These are phyloP conservation scores for Sporisorium graminicola DNA, from an alignment of 1,284 basidiomycete genomes.

Conservation along the genomic window DNA sequence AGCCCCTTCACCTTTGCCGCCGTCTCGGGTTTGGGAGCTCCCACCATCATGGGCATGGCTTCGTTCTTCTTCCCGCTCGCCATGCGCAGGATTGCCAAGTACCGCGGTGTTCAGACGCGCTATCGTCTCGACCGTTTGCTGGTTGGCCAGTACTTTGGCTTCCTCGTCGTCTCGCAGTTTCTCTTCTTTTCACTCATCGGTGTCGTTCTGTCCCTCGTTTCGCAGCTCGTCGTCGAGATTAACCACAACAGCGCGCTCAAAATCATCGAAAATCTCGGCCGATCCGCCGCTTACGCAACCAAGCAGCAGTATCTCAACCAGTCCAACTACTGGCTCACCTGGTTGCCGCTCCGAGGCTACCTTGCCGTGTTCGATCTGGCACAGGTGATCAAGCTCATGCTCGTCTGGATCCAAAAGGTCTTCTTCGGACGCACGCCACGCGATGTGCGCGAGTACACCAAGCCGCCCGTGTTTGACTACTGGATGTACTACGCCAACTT, in stretches of 20 bases:
- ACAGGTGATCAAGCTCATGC: conserved; percentile 89
- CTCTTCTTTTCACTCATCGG: conserved; percentile 68
- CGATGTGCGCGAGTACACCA: conserved; percentile 94
- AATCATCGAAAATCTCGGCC: conserved; percentile 49
- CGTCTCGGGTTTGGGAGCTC: conserved; percentile 63
- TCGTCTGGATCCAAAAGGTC: conserved; percentile 83
- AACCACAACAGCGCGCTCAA: conserved; percentile 45
- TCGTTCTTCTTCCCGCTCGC: conserved; percentile 62
- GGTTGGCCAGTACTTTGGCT: conserved; percentile 63
- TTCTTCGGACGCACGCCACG: conserved; percentile 94
- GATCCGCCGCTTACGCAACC: conserved; percentile 45
- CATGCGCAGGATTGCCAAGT: conserved; percentile 67
- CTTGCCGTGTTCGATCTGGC: conserved; percentile 93
- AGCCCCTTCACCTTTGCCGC: conserved; percentile 61
- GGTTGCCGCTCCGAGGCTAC: conserved; percentile 83
- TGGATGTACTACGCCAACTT: conserved; percentile 79
- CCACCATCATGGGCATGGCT: conserved; percentile 59
- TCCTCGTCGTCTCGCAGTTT: conserved; percentile 67
- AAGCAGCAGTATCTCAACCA: conserved; percentile 62
- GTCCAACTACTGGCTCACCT: conserved; percentile 69
- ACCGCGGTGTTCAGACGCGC: conserved; percentile 63
- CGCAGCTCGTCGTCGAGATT: conserved; percentile 47
- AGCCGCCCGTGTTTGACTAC: conserved; percentile 92
- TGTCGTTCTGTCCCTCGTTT: conserved; percentile 59
- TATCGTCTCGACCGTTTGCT: conserved; percentile 59